Evolutionary conservation across 2,329 filamentous ascomycete genomes (phyloP), one percentile per base, ranked within the genome.

Genomic region (Penicillium paneum): DNA sequence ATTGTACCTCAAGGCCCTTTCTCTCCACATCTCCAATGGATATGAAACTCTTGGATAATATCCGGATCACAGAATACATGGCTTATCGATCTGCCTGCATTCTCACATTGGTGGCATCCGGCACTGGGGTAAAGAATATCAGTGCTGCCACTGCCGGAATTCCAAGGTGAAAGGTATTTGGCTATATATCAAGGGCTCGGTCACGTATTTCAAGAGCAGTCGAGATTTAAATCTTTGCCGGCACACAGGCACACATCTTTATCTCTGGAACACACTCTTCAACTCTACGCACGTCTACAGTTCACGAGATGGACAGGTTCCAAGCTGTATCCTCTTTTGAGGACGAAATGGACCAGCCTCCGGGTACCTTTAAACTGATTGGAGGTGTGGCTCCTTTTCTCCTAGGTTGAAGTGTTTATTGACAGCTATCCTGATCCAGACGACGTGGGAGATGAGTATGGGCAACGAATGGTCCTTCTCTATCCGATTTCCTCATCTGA

Each of bases 401-500:
- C 7, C n/a, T 29, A 8, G 5, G 2, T 4, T 26, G 5, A 29
- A 19, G 8, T 21, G 11, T 32, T 19, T 21, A 17, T 5, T 49
- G 10, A 49, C 32, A 24, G 13, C 10, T 3, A 3, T 38, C 5
- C 6, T 29, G 10, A 38, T 21, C 15, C 19, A 67, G 64, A 61
- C 1, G 53, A 59, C 29, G 55, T 49, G 11, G 41, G 17, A 0
- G 51, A 61, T 40, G 17, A 39, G 1, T 24, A 61, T 5, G 49
- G 45, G 6, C 47, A 59, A 12, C 55, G 49, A 8, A 42, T 47
- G 21, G 31, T 70, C 17, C 62, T 76, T 38, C 69, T 76, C 4
- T 68, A 72, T 31, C 74, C 74, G 1, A 52, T 70, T 19, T 74
- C 75, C 3, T 70, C 70, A 0, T 64, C 61, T 36, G 64, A 67